A percentile compares a stretch with the other conserved stretches of the same genome.
Evolutionary conservation across 2,329 filamentous ascomycete species (phyloP).

Genomic region (Aspergillus calidoustus): DNA sequence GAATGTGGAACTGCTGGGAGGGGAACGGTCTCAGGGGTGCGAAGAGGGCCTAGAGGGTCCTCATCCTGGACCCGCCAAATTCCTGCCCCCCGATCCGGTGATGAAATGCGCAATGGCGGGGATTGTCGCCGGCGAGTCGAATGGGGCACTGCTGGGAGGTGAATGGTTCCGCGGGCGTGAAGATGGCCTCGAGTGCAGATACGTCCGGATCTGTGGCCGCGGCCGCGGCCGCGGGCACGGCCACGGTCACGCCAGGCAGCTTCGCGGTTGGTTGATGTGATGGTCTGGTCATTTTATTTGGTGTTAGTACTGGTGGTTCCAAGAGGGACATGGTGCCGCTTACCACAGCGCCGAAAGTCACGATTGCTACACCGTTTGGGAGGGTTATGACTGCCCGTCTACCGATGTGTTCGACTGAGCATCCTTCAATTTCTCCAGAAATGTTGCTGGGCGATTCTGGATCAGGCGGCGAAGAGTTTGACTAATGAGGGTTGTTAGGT

Average conservation of each 20-base stretch:
- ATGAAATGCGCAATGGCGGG: too few species aligned
- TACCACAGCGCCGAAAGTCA: background rate
- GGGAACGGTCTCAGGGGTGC: background rate
- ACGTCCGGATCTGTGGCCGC: background rate
- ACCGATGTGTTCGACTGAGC: background rate
- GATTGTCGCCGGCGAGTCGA: background rate
- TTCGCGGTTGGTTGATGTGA: background rate
- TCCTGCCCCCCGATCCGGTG: too few species aligned
- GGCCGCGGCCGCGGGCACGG: too few species aligned
- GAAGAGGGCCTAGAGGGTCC: background rate
- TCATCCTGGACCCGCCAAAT: too few species aligned
- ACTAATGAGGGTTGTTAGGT: too few species aligned
- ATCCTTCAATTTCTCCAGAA: background rate
- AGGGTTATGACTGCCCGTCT: slow-evolving; percentile 1
- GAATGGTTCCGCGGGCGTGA: background rate
- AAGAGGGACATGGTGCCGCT: background rate
- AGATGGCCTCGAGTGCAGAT: background rate
- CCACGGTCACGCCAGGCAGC: background rate
- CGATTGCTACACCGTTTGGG: slow-evolving; percentile 1
- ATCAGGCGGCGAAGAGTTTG: too few species aligned
- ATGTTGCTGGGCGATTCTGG: background rate
- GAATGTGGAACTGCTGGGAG: background rate
- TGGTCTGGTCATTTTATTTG: background rate
- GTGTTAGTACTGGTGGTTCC: background rate
- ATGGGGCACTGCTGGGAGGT: background rate